Conservation (phyloP, 2,329 filamentous ascomycete genomes). For the Blumeria hordei region DNA sequence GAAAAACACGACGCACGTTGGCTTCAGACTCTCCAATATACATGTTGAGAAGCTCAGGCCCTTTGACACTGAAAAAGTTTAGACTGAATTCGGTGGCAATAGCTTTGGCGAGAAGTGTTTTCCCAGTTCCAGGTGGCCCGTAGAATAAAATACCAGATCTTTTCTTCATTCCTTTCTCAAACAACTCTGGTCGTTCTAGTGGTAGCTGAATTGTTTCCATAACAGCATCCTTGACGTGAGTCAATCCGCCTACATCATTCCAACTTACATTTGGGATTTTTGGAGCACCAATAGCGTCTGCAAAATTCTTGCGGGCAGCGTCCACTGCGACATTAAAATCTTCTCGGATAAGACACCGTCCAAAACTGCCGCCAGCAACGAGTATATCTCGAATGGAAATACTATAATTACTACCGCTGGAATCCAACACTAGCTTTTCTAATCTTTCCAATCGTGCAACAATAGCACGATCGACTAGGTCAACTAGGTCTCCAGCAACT, state of each 20-base stretch:
- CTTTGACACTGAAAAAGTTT: constrained; percentile 88
- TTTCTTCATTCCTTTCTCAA: constrained; percentile 96
- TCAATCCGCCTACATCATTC: constrained; percentile 84
- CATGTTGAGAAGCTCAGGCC: constrained; percentile 81
- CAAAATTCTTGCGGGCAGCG: constrained; percentile 90
- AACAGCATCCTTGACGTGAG: constrained; percentile 90
- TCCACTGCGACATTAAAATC: constrained; percentile 92
- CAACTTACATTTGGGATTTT: constrained; percentile 95
- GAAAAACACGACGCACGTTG: constrained; percentile 74
- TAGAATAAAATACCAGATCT: constrained; percentile 83
- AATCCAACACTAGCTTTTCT: constrained; percentile 38
- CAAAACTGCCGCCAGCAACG: constrained; percentile 59
- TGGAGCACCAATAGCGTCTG: constrained; percentile 85
- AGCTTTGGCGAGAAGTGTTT: constrained; percentile 78
- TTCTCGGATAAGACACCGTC: constrained; percentile 50
- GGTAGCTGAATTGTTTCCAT: constrained; percentile 91
- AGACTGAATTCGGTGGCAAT: constrained; percentile 85
- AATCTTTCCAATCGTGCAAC: constrained; percentile 55
- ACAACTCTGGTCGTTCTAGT: constrained; percentile 73
- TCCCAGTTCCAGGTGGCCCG: constrained; percentile 73
- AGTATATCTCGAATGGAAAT: constrained; percentile 65
- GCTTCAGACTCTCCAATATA: constrained; percentile 89
- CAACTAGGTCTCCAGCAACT: constrained; percentile 79
- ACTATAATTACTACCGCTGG: constrained; percentile 17
- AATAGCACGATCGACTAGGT: constrained; percentile 76